These are phyloP conservation scores for Cucurbita moschata DNA, from an alignment of 306 rosid genomes.

Conservation along the genomic window DNA sequence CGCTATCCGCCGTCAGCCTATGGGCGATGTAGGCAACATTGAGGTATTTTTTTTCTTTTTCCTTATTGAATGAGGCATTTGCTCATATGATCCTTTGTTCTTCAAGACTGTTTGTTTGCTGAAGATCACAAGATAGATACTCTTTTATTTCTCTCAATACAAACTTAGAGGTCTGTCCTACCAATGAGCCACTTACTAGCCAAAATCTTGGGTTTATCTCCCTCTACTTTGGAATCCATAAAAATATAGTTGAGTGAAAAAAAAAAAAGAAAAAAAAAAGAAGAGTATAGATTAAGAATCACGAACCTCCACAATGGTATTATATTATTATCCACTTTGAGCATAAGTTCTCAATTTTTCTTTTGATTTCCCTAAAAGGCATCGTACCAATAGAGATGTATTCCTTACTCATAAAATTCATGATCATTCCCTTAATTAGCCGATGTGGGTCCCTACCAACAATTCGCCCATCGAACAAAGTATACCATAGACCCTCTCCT, in stretches of 20 bases:
- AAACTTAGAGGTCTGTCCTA: neutral
- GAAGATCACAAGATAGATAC: neutral
- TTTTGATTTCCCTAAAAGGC: no score
- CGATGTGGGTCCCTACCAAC: no score
- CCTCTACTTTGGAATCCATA: neutral
- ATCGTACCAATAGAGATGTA: no score
- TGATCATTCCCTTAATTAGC: no score
- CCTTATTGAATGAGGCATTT: neutral
- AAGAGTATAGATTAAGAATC: no score
- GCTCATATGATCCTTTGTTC: neutral
- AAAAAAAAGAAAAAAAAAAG: no score
- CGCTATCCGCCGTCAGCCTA: constrained; percentile 33
- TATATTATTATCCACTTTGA: no score
- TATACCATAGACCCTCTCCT: no score
- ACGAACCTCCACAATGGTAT: no score
- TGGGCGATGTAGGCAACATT: constrained; percentile 39
- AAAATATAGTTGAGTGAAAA: neutral
- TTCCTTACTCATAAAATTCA: no score
- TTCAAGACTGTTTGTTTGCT: neutral
- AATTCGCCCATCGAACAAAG: no score
- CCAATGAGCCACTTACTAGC: neutral
- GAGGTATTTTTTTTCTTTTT: constrained; percentile 23
- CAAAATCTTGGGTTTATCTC: neutral
- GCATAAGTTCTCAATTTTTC: no score
- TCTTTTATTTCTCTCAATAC: neutral